Evolutionary conservation across 371 early-diverging fungal genomes (phyloP), one percentile per base, ranked within the genome.

Genomic region (Mortierella sp.): DNA sequence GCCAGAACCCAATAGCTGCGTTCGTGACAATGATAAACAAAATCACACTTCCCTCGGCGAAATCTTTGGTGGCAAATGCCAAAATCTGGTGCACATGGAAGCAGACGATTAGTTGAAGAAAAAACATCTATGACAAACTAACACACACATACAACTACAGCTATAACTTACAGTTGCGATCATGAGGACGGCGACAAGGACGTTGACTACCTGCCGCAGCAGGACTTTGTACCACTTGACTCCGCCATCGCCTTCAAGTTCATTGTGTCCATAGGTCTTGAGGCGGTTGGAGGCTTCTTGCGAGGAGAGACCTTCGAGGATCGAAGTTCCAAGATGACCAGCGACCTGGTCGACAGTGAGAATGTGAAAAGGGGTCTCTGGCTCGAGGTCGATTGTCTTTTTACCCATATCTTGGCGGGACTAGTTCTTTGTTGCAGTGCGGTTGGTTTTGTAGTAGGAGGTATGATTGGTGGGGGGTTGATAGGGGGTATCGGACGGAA

Each of bases 1-100:
- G 97, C 61, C 90, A 84, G 71, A 96, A 96, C 10, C 97, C 97
- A 64, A 97, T 93, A 14, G 90, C 78, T 26, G 95, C 91, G 80
- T 96, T 97, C 49, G 94, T 69, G 45, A 93, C 85, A 67, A 96
- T 93, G 64, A 96, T 94, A 47, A 91, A 88, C 24, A 91, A 77
- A 24, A 96, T 91, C 26, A 93, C 92, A 57, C 90, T 91, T 52
- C 89, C 92, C 85, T 93, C 93, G 26, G 92, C 83, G 81, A 88
- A 92, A 73, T 93, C 94, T 69, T 86, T 86, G 68, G 88, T 89
- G 0, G 87, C 90, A 78, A 89, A 90, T 6, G 91, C 88, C 24
- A 90, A 87, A 47, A 89, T 88, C 83, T 89, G 20, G 16, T 47
- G 5, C 5, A 20, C 12, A 12, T 10, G 39, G 24, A 59, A 32